Evolutionary conservation across 2,329 filamentous ascomycete genomes (phyloP).

Genomic region (Fusarium burgessii): DNA sequence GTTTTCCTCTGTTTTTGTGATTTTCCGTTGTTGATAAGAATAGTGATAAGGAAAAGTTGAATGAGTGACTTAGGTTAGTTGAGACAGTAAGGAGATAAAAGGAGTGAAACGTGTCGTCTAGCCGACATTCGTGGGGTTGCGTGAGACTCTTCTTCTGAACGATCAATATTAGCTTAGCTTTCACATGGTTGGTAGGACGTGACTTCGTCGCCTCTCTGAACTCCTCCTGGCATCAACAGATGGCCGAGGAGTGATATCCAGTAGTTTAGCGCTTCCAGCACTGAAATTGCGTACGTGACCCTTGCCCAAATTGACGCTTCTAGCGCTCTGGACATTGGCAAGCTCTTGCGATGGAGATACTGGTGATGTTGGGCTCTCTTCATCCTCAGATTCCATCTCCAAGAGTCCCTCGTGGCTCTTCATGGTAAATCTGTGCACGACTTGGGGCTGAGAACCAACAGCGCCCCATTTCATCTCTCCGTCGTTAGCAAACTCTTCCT

Average conservation of each 20-base stretch:
- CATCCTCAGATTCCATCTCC: slow-evolving; percentile 55
- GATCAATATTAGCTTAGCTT: slow-evolving; percentile 28
- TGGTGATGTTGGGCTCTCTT: slow-evolving; percentile 47
- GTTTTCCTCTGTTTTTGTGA: slow-evolving; percentile 38
- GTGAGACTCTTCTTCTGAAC: slow-evolving; percentile 43
- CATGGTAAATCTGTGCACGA: slow-evolving; percentile 70
- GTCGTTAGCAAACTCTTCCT: slow-evolving; percentile 60
- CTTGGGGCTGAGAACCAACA: slow-evolving; percentile 59
- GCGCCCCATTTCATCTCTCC: slow-evolving; percentile 65
- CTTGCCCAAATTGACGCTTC: slow-evolving; percentile 75
- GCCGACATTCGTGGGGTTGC: slow-evolving; percentile 10
- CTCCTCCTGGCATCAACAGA: slow-evolving; percentile 64
- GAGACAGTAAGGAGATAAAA: slow-evolving; percentile 39
- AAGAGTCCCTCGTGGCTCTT: slow-evolving; percentile 66
- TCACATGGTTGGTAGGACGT: slow-evolving; percentile 32
- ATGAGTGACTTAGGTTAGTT: slow-evolving; percentile 52
- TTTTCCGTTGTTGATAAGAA: slow-evolving; percentile 26
- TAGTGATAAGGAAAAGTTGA: slow-evolving; percentile 47
- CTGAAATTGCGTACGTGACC: slow-evolving; percentile 78
- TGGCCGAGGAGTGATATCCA: slow-evolving; percentile 71
- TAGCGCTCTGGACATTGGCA: slow-evolving; percentile 70
- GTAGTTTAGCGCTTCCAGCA: slow-evolving; percentile 79
- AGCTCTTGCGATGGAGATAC: slow-evolving; percentile 51
- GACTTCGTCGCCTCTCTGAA: slow-evolving; percentile 47
- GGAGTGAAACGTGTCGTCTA: slow-evolving; percentile 35